Base-by-base conservation (phyloP, 176 grass and related monocot genomes). In the Echinochloa phyllopogon region DNA sequence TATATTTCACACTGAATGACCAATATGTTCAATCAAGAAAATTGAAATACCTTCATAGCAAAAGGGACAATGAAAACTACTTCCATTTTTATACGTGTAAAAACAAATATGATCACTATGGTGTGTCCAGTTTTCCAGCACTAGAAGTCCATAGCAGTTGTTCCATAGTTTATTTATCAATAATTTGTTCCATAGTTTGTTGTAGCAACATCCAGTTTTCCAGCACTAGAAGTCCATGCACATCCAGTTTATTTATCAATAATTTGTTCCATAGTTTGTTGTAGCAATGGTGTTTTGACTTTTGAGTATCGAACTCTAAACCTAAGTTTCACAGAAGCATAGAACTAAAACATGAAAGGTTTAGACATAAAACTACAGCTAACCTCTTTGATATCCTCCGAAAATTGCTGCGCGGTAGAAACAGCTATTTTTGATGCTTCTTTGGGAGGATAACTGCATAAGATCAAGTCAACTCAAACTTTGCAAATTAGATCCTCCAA, bases 361-460 rank as follows among this genome's bases (percentile, higher is more conserved):
- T 75, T 69, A 80, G 0, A 75, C n/a, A 41, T 4, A 69, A 24
- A 79, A 47, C 50, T 24, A 70, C 13, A 27, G 11, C 27, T 49
- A 74, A 92, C 93, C 93, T 98, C 96, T 83, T 98, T 96, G 70
- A 98, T 82, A 69, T 86, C 83, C 21, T 85, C 81, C 4, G 88
- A 90, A 74, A 96, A 94, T 52, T 89, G 73, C 56, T 87, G 86
- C 45, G 76, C 87, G 3, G 89, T 85, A 86, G 93, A 94, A 90
- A 95, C 49, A 87, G 93, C 93, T 87, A 96, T 91, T 83, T 75
- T 87, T 0, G 91, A 92, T 64, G 96, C 96, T 86, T 99, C 96
- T 65, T 99, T 87, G 47, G 47, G 75, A 86, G 91, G 96, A 87
- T 86, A 96, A 47, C 96, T 99, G 76, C 53, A 77, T 71, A 24